phyloP scores from a whole-genome alignment of 148 eudicot genomes.

The Rhododendron simsii region DNA sequence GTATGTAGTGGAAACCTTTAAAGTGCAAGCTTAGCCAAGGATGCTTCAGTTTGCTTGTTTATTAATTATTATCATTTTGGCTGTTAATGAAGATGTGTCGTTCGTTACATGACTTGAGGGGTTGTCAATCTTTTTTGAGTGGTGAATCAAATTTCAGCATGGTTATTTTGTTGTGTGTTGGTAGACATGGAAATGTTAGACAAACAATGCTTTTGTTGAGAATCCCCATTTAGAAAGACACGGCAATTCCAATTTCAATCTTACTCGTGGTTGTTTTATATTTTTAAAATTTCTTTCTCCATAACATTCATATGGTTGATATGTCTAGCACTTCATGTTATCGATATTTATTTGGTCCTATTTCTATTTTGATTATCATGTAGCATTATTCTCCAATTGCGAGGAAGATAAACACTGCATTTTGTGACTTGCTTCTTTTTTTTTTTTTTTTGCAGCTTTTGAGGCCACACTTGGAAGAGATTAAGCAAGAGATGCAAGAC shows the following conservation, averaged over 20 bases:
- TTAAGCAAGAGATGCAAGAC: slow-evolving; percentile 66
- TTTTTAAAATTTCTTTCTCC: not conserved
- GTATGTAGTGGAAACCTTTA: not conserved
- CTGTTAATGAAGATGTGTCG: not conserved
- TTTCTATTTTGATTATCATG: not conserved
- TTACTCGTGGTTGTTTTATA: not conserved
- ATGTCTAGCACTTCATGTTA: not conserved
- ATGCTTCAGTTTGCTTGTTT: not conserved
- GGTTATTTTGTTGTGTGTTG: not conserved
- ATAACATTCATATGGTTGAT: not conserved
- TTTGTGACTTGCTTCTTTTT: slow-evolving; percentile 8
- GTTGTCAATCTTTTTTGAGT: not conserved
- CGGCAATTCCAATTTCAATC: not conserved
- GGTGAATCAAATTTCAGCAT: not conserved
- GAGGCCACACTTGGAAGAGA: slow-evolving; percentile 76
- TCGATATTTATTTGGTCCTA: not conserved
- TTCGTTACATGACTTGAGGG: not conserved
- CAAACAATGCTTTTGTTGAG: not conserved
- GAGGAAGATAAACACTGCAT: not conserved
- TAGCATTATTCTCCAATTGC: not conserved
- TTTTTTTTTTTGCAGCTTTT: slow-evolving; percentile 48
- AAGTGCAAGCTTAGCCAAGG: not conserved
- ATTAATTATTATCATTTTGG: not conserved
- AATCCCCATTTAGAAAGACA: not conserved
- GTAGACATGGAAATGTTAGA: not conserved